Base-by-base conservation (phyloP, 805 yeast genomes). In the Wickerhamomyces subpelliculosus region DNA sequence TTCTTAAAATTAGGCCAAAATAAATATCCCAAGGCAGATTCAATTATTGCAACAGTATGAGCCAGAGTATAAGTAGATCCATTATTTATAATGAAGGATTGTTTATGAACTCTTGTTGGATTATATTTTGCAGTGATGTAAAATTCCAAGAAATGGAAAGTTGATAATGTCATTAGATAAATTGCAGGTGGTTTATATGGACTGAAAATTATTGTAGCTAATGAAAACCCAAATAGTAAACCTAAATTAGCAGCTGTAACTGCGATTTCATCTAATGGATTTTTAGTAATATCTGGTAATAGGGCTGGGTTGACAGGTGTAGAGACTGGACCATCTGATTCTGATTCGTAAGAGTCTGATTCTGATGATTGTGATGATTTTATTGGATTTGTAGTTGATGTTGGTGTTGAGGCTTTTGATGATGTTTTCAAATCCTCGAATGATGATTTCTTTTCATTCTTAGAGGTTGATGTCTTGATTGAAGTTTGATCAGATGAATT, bases 91-190 rank as follows among this genome's bases (percentile, higher is more conserved):
- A 84, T 62, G 50, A 77, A 84, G 0, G 89, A 87, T 48, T 84
- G 87, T 39, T 71, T 71, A 30, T 77, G 78, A 2, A 81, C 82
- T 51, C 80, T 78, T 4, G 66, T 57, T 4, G 78, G 68, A 52
- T 90, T 88, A 61, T 68, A 87, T 36, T 65, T 62, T 0, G 95
- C 88, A 0, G 98, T 93, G 28, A 78, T 72, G 51, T 72, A 75
- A 56, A 80, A 93, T 61, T 93, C 98, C 17, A 85, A 55, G 48
- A 84, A 73, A 57, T 93, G 97, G 61, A 90, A 93, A 0, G 70
- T 21, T 3, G 81, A 57, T 9, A 84, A 54, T 1, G 73, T 56
- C 10, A 69, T 56, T 9, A 82, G 41, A 55, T 84, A 87, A 0
- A 76, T 13, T 5, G 72, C 52, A 22, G 67, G 54, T 6, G 65